These are phyloP conservation scores for Melanogaster broomeanus DNA, from an alignment of 768 basidiomycete genomes.

Conservation along the genomic window DNA sequence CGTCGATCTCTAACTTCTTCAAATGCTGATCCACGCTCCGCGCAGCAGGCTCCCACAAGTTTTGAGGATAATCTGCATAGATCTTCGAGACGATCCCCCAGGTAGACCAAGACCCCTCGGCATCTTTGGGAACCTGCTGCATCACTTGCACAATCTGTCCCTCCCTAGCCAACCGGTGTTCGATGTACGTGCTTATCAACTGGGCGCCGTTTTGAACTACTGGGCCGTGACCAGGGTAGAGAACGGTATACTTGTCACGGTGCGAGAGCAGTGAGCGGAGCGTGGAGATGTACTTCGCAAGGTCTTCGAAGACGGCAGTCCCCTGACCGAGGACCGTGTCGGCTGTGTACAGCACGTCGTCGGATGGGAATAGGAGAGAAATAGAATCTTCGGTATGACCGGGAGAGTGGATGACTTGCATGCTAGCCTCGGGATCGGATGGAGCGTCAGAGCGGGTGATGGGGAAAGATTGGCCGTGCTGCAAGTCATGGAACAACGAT, in stretches of 20 bases:
- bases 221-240: constrained; percentile 94
- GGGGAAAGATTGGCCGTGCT: constrained; percentile 53
- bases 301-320: constrained; percentile 86
- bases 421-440: constrained; percentile 14
- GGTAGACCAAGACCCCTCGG: constrained; percentile 49
- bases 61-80: constrained; percentile 72
- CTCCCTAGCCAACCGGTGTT: constrained; percentile 82
- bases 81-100: constrained; percentile 65
- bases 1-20: constrained; percentile 69
- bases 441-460: constrained; percentile 21
- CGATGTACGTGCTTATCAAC: constrained; percentile 70
- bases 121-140: constrained; percentile 29
- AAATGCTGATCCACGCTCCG: constrained; percentile 70
- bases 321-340: constrained; percentile 92
- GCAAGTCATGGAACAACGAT: constrained; percentile 55
- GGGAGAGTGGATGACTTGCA: constrained; percentile 80
- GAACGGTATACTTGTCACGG: constrained; percentile 42
- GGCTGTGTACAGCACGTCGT: constrained; percentile 81
- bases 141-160: constrained; percentile 66
- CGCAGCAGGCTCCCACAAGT: constrained; percentile 74
- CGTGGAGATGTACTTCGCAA: constrained; percentile 66
- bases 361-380: constrained; percentile 65
- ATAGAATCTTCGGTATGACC: constrained; percentile 92
- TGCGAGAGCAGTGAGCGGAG: constrained; percentile 55
- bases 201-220: constrained; percentile 63